Evolutionary conservation across 768 basidiomycete species (phyloP).

Genomic region (Naematelia encephala): DNA sequence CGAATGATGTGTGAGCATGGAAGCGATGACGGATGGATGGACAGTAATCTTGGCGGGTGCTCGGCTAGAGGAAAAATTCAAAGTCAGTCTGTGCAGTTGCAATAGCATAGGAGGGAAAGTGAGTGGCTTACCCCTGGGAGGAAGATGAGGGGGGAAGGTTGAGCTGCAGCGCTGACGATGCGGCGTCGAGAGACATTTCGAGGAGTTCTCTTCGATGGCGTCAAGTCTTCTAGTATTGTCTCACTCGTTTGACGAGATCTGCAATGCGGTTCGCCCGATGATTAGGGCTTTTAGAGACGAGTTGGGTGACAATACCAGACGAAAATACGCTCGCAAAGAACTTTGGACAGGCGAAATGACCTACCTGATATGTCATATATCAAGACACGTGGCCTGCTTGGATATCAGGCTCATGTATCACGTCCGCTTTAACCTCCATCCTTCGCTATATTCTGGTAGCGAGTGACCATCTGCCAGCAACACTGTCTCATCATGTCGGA

Average conservation of each 20-base stretch:
- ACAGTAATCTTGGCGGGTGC: constrained; percentile 59
- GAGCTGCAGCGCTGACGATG: constrained; percentile 43
- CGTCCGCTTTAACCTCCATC: not conserved
- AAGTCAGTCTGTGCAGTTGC: not conserved
- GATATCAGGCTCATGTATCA: not conserved
- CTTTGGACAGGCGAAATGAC: not conserved
- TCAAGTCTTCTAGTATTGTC: not conserved
- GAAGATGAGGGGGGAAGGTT: constrained; percentile 43
- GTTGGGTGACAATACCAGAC: not conserved
- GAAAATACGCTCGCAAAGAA: not conserved
- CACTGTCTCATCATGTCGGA: constrained; percentile 1
- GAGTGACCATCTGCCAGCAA: no score
- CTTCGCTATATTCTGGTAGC: not conserved
- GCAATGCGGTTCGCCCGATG: no score
- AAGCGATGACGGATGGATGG: constrained; percentile 87
- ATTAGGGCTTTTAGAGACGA: not conserved
- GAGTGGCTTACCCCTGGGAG: constrained; percentile 31
- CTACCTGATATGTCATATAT: not conserved
- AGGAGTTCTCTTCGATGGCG: not conserved
- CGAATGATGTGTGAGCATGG: constrained; percentile 94
- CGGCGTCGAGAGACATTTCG: constrained; percentile 42
- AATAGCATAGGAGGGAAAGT: constrained; percentile 4
- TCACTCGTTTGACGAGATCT: not conserved
- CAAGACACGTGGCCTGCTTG: not conserved
- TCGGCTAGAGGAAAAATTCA: no score